A percentile compares a stretch with the other conserved stretches of the same genome.
These are phyloP conservation scores for Pezicula radicicola DNA, from an alignment of 2,329 filamentous ascomycete genomes.

Conservation along the genomic window DNA sequence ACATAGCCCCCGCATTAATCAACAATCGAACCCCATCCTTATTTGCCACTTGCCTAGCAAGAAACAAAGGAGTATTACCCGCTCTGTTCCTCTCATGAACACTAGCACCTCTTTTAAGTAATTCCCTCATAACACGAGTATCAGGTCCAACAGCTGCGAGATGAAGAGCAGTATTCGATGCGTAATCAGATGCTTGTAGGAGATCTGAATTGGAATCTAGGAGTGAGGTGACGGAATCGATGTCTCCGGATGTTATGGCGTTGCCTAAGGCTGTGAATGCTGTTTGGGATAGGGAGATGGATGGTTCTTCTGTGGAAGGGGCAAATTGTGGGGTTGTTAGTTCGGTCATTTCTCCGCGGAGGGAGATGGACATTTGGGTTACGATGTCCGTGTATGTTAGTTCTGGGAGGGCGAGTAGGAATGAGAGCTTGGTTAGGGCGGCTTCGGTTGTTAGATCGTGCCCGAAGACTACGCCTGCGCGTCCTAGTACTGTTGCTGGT, in stretches of 20 bases:
- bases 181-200: constrained; percentile 33
- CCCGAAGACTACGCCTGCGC: constrained; percentile 66
- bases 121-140: constrained; percentile 52
- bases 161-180: constrained; percentile 35
- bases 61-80: constrained; percentile 63
- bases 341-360: constrained; percentile 65
- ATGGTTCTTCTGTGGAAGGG: constrained; percentile 36
- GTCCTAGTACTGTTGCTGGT: constrained; percentile 58
- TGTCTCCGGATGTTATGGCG: constrained; percentile 57
- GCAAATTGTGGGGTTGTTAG: constrained; percentile 50
- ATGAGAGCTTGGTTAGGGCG: constrained; percentile 35
- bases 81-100: constrained; percentile 64
- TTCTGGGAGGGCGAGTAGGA: constrained; percentile 58
- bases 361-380: constrained; percentile 56
- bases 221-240: constrained; percentile 35
- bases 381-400: constrained; percentile 56
- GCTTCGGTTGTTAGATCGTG: constrained; percentile 65
- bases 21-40: constrained; percentile 51
- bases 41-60: constrained; percentile 57
- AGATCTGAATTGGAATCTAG: constrained; percentile 26
- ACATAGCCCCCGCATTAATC: constrained; percentile 55
- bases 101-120: constrained; percentile 60
- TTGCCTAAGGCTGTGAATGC: constrained; percentile 60
- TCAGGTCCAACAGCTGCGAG: constrained; percentile 39
- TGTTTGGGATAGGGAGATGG: constrained; percentile 37